Base-by-base conservation (phyloP, 78 protist genomes). In the Dictyostelium citrinum region DNA sequence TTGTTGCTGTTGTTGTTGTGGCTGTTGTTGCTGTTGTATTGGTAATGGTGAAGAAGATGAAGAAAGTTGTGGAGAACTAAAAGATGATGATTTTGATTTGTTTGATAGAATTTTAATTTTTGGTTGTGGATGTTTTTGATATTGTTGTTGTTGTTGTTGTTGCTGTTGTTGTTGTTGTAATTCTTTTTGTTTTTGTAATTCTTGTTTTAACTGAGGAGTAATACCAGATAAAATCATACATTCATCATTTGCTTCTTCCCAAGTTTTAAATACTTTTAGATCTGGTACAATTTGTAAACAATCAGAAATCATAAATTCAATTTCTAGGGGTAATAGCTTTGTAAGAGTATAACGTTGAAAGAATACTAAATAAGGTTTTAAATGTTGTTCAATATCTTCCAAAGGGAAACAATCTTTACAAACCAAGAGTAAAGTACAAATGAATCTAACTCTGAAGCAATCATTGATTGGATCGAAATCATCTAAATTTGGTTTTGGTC, bases 401-500 rank as follows among this genome's bases (percentile, higher is more conserved):
- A 31, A 39, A 5, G 83, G 80, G 78, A 86, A 86, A 45, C 92
- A 86, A 77, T 86, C 92, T n/a, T 86, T 86, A 64, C 92, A 86
- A 22, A 43, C 45, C 2, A 76, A n/a, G 3, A 86, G 61, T 29
- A 86, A 43, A 8, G 74, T 86, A 31, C 84, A 86, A 68, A 83
- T 77, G 41, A 75, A 86, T 29, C 92, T 17, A 74, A 86, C 68
- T n/a, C 92, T 29, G 31, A 86, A 86, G n/a, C 74, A 75, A 43
- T 86, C 92, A 43, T 86, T 86, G n/a, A 77, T 39, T 29, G 92
- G 84, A 77, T 86, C 92, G 46, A 86, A 76, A 16, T 86, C 92
- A 61, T 86, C 84, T 1, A 86, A 29, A 27, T 76, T 86, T 35
- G 92, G 92, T 31, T 58, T 86, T 17, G 70, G 33, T 17, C 92